Base-by-base conservation (phyloP, 2,329 filamentous ascomycete genomes). In the Fusarium equiseti region DNA sequence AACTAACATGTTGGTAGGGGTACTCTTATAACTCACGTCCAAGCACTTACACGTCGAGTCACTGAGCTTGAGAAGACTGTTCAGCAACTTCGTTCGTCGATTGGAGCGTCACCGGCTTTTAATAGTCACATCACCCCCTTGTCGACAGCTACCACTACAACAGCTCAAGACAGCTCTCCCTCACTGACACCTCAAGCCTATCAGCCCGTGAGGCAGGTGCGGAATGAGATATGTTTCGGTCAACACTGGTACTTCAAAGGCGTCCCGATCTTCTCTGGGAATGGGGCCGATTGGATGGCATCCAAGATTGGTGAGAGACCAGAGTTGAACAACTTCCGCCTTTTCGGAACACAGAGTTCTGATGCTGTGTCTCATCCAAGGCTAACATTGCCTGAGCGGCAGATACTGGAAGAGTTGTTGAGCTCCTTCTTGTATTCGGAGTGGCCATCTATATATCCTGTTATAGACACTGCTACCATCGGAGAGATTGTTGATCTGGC, bases 161-260 rank as follows among this genome's bases (percentile, higher is more conserved):
- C 20, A 12, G 12, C 50, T 16, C 49, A 26, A 8, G 4, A 3
- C 24, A 26, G 31, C 24, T 27, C 49, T 2, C 3, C 26, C 31
- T 51, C 22, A 3, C 13, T 32, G 3, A 32, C 32, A 10, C 31
- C 49, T 1, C 49, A 12, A 20, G 6, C 32, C 3, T 7, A 10
- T 3, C 16, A 12, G n/a, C 13, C 7, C 6, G 24, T 13, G 5
- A 43, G 13, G 11, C 4, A 20, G 20, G 5, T 22, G 24, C 8
- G 18, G 3, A 40, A 15, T 18, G 13, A 24, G 8, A 10, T 15
- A 5, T 63, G 46, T 40, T 6, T 63, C 2, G 45, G 59, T 0
- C 29, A 40, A 6, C 18, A 62, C 1, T 63, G 59, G 59, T 62
- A 63, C 13, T 63, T 62, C 13, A 63, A 63, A 9, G 59, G 59